Base-by-base conservation (phyloP, 2,329 filamentous ascomycete species). In the Blumeriella jaapii region DNA sequence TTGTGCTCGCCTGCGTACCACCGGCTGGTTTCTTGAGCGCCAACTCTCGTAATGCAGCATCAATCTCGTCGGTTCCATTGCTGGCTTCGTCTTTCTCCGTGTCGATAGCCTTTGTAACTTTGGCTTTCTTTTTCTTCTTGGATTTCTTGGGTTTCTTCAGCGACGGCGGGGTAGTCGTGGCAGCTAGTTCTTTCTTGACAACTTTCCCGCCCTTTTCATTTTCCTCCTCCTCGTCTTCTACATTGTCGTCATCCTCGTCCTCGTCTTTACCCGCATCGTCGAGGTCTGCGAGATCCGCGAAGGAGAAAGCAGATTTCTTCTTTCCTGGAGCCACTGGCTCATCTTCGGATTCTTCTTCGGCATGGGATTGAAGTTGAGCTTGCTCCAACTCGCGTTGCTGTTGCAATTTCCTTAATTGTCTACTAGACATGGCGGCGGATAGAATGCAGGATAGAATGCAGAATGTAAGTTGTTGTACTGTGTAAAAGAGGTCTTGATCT, bases 31-130 rank as follows among this genome's bases (percentile, higher is more conserved):
- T 41, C 27, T 62, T 56, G n/a, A 68, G 59, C 19, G 67, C 67
- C 24, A 83, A 57, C 24, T 73, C 67, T 45, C 68, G 67, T 17
- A 82, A 56, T 2, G 76, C 77, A 35, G 62, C 61, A 52, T 83
- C 78, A 32, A 82, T 80, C 45, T 82, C 78, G 46, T 82, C 76
- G 16, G 74, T 53, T 4, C 35, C 48, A 22, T 47, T 39, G 28
- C 59, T 56, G 8, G 46, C 42, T 16, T 55, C 47, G 2, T 55
- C 47, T 2, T 54, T 42, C 27, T 48, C 43, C 2, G 17, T 34
- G 2, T 36, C 31, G 31, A 54, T 50, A 11, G 56, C 50, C n/a
- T 48, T 49, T 6, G 26, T 55, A 27, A 61, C 58, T 11, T 55
- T 49, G 29, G 51, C 54, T 28, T 48, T 66, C 46, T 65, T 68